A percentile compares a stretch with the other conserved stretches of the same genome.
Conservation (phyloP, 768 basidiomycete species). For the Amanita muscaria region DNA sequence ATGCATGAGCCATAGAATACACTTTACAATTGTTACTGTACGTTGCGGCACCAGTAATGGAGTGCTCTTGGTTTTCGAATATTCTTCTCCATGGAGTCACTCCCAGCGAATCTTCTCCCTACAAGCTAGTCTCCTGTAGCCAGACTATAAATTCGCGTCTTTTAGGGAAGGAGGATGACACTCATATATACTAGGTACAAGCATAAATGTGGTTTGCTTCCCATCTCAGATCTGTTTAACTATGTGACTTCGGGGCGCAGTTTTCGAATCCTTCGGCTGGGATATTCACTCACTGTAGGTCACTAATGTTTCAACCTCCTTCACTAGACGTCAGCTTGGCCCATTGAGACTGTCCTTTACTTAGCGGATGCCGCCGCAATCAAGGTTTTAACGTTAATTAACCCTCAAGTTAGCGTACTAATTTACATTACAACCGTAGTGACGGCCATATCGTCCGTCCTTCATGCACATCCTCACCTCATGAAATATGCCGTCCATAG, state of each 20-base stretch:
- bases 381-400: conserved; percentile 22
- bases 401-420: background rate
- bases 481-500: conserved; percentile 18
- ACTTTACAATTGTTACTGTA: no score
- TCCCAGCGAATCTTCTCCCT: conserved; percentile 20
- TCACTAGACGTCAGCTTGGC: conserved; percentile 21
- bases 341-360: conserved; percentile 16
- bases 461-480: background rate
- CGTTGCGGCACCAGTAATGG: no score
- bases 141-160: no score
- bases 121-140: no score
- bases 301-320: background rate
- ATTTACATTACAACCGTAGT: conserved; percentile 47
- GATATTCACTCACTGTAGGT: conserved; percentile 28
- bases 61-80: no score
- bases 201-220: conserved; percentile 20
- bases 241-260: conserved; percentile 11
- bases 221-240: background rate
- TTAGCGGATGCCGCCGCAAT: conserved; percentile 33
- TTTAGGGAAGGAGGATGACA: no score
- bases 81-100: conserved; percentile 17
- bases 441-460: conserved; percentile 7
- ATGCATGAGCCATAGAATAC: no score
- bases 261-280: conserved; percentile 24
- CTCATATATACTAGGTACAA: conserved; percentile 24